Conservation (phyloP, 1,284 basidiomycete species). For the Malassezia dermatis region DNA sequence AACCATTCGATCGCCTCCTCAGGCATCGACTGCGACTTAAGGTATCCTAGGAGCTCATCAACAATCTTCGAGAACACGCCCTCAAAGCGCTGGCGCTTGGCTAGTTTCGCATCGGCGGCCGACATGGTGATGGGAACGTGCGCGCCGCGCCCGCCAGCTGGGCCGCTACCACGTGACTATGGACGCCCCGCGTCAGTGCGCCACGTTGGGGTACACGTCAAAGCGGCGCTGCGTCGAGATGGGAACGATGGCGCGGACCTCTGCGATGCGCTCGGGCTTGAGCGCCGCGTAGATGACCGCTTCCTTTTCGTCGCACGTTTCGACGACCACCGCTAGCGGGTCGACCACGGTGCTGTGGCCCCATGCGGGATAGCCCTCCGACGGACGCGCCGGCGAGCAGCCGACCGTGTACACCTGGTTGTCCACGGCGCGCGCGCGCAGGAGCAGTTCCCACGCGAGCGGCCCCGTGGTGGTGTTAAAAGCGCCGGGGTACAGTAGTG, state of each 20-base stretch:
- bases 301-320: slow-evolving; percentile 68
- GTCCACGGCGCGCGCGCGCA: slow-evolving; percentile 77
- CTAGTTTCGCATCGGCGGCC: slow-evolving; percentile 32
- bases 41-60: slow-evolving; percentile 57
- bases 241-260: slow-evolving; percentile 31
- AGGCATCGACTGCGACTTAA: slow-evolving; percentile 58
- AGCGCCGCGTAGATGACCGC: slow-evolving; percentile 56
- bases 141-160: neutral
- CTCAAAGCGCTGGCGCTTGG: slow-evolving; percentile 50
- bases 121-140: slow-evolving; percentile 5
- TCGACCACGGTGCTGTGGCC: slow-evolving; percentile 40
- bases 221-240: slow-evolving; percentile 36
- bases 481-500: slow-evolving; percentile 63
- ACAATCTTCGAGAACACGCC: slow-evolving; percentile 54
- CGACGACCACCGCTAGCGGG: slow-evolving; percentile 63
- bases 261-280: slow-evolving; percentile 28
- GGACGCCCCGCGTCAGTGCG: neutral
- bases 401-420: slow-evolving; percentile 91
- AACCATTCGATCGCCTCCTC: slow-evolving; percentile 72
- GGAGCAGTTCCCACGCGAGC: slow-evolving; percentile 87
- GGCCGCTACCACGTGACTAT: slow-evolving; percentile 4
- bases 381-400: slow-evolving; percentile 86
- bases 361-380: slow-evolving; percentile 51
- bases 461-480: slow-evolving; percentile 71
- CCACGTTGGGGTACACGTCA: slow-evolving; percentile 35